Evolutionary conservation across 225 moss, liverwort and hornwort species (phyloP).

Genomic region (Polytrichum formosum): DNA sequence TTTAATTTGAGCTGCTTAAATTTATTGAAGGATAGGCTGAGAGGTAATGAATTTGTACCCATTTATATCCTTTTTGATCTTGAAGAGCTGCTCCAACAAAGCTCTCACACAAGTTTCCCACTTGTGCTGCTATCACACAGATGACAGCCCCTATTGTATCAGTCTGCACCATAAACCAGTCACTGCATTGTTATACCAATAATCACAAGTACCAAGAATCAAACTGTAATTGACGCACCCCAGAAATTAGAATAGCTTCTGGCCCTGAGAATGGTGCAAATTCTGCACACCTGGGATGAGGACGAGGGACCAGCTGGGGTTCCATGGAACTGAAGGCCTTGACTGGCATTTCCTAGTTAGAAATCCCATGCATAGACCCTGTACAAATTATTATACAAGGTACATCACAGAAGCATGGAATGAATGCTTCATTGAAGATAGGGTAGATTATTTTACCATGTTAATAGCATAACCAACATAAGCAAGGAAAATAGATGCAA

Average conservation of each 20-base stretch:
- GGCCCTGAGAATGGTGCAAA: no score
- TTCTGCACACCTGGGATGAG: no score
- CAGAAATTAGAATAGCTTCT: no score
- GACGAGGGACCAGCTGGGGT: no score
- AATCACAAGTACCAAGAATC: conserved; percentile 1
- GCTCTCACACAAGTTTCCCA: conserved; percentile 86
- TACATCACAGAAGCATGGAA: no score
- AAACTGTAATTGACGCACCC: neutral
- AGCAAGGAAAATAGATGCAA: conserved; percentile 46
- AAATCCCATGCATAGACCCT: no score
- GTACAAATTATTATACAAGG: no score
- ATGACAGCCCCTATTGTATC: conserved; percentile 63
- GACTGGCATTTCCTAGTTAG: no score
- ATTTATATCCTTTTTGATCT: conserved; percentile 78
- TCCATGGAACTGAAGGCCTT: no score
- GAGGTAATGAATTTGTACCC: conserved; percentile 46
- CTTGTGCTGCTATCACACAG: conserved; percentile 78
- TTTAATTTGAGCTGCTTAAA: neutral
- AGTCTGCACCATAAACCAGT: conserved; percentile 42
- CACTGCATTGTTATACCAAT: neutral
- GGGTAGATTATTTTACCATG: conserved; percentile 22
- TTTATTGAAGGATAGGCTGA: no score
- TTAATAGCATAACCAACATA: conserved; percentile 27
- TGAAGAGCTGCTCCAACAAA: conserved; percentile 87
- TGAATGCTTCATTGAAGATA: neutral